phyloP scores from a whole-genome alignment of 2,329 filamentous ascomycete species.

The Xylaria sp. region DNA sequence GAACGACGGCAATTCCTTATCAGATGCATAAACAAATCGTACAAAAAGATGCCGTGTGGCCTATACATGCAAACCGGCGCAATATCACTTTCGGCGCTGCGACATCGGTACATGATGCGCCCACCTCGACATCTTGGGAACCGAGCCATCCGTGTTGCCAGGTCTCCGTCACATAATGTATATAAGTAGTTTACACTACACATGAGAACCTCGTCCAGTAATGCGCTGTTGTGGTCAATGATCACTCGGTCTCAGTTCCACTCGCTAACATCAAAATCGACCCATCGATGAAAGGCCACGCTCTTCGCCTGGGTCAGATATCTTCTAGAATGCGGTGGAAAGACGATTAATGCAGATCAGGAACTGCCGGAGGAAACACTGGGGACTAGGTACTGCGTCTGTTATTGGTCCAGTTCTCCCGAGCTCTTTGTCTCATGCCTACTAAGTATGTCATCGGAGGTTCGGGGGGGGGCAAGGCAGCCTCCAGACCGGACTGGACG shows the following conservation, averaged over 20 bases:
- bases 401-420: slow-evolving; percentile 27
- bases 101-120: slow-evolving; percentile 10
- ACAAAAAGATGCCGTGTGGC: background rate
- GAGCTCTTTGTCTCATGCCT: slow-evolving; percentile 5
- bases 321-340: slow-evolving; percentile 36
- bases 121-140: background rate
- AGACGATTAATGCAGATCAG: slow-evolving; percentile 25
- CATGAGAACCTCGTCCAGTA: background rate
- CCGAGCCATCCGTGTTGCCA: background rate
- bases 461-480: slow-evolving; percentile 21
- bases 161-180: slow-evolving; percentile 1
- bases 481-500: slow-evolving; percentile 13
- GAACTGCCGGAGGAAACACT: slow-evolving; percentile 31
- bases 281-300: slow-evolving; percentile 2
- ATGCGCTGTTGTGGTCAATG: background rate
- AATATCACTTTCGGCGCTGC: slow-evolving; percentile 20
- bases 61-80: slow-evolving; percentile 8
- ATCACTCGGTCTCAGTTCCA: background rate
- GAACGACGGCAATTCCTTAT: slow-evolving; percentile 23
- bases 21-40: slow-evolving; percentile 4
- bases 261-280: slow-evolving; percentile 10
- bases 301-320: slow-evolving; percentile 9
- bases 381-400: slow-evolving; percentile 16
- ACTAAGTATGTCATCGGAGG: slow-evolving; percentile 20
- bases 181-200: slow-evolving; percentile 6